Percentiles rank a stretch among this genome's conserved stretches.
phyloP scores from a whole-genome alignment of 228 moss, liverwort and hornwort genomes.

The Sphagnum magellanicum region DNA sequence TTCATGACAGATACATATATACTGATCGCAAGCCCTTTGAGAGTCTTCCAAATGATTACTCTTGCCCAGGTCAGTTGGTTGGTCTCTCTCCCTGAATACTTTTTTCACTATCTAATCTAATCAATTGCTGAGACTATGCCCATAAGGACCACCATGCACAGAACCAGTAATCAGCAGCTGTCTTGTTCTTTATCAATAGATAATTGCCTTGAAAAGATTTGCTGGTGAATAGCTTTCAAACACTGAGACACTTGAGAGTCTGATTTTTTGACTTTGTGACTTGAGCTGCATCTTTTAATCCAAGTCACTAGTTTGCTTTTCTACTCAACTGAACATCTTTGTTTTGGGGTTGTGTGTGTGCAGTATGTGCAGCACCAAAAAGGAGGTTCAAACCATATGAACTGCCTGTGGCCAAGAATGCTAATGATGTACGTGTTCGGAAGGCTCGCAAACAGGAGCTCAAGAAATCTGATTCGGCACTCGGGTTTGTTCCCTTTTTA shows the following conservation, averaged over 20 bases:
- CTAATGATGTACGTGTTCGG: constrained; percentile 54
- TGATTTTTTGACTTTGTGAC: no score
- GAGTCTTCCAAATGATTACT: constrained; percentile 53
- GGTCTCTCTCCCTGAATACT: neutral
- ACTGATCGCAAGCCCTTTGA: constrained; percentile 76
- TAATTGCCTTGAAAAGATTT: no score
- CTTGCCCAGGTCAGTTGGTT: constrained; percentile 58
- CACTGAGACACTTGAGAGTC: no score
- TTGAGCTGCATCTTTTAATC: neutral
- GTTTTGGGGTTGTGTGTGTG: neutral
- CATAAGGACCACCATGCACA: no score
- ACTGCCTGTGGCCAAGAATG: constrained; percentile 62
- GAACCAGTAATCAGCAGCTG: no score
- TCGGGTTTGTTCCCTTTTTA: constrained; percentile 43
- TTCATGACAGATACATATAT: constrained; percentile 67
- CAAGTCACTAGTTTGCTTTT: no score
- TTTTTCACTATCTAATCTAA: no score
- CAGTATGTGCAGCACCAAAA: constrained; percentile 92
- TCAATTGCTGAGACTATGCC: no score
- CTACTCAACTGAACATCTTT: no score
- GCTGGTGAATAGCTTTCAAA: no score
- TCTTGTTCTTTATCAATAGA: no score
- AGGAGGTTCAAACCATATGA: constrained; percentile 90
- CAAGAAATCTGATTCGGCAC: constrained; percentile 39
- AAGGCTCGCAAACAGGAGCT: constrained; percentile 79